phyloP scores from a whole-genome alignment of 2,329 filamentous ascomycete genomes.

The Pestalotiopsis sp. region DNA sequence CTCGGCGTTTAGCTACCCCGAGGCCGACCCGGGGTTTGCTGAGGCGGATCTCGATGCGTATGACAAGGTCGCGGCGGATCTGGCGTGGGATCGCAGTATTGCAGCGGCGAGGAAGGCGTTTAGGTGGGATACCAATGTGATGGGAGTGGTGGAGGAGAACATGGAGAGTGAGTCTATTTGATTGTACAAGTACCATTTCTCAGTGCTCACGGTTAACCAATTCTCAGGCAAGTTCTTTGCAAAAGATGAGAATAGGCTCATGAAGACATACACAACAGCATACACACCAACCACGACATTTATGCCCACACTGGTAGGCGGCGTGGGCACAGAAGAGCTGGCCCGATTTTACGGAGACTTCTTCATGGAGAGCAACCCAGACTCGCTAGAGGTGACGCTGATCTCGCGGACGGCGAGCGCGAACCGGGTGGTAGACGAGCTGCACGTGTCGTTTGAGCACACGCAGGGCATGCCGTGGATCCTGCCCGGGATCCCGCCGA shows the following conservation, averaged over 20 bases:
- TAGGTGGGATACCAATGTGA: conserved; percentile 63
- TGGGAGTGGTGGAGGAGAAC: conserved; percentile 68
- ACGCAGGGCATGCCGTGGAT: conserved; percentile 62
- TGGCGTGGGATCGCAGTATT: conserved; percentile 72
- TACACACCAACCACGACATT: conserved; percentile 70
- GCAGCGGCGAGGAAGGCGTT: conserved; percentile 64
- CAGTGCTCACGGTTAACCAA: not conserved
- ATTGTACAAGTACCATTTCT: not conserved
- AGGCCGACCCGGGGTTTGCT: conserved; percentile 67
- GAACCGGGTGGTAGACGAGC: conserved; percentile 67
- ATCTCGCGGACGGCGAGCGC: conserved; percentile 66
- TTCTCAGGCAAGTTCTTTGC: conserved; percentile 55
- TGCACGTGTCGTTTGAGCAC: conserved; percentile 62
- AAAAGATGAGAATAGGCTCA: conserved; percentile 59
- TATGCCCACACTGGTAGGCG: conserved; percentile 67
- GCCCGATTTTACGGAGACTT: conserved; percentile 67
- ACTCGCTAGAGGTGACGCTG: conserved; percentile 61
- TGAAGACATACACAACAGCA: conserved; percentile 63
- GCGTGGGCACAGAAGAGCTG: conserved; percentile 60
- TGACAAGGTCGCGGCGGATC: conserved; percentile 62
- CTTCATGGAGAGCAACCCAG: conserved; percentile 66
- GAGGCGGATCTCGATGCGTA: conserved; percentile 72
- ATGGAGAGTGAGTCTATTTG: conserved; percentile 44
- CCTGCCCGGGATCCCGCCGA: conserved; percentile 61
- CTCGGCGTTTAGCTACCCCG: conserved; percentile 41